Evolutionary conservation across 495 filamentous ascomycete genomes (phyloP), one percentile per base, ranked within the genome.

Genomic region (Ramalina peruviana): DNA sequence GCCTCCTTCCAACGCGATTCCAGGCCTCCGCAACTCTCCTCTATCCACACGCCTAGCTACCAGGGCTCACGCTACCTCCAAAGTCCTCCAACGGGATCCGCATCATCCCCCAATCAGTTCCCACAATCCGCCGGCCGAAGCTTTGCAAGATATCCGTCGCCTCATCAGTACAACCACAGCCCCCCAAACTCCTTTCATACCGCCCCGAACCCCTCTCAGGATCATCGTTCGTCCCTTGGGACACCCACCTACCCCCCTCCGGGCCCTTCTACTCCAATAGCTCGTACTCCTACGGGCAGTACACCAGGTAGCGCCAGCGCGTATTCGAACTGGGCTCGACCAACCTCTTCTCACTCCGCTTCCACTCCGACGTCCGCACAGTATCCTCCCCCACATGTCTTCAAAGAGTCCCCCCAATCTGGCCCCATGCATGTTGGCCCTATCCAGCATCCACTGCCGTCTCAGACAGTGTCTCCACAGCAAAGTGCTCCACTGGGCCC

Each of bases 401-500:
- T 60, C 26, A 66, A 62, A 58, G 68, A 72, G 48, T 71, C 65
- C 58, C 65, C 72, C 30, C 64, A 67, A 38, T 62, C 63, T 20
- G 54, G 61, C 19, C 50, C 21, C n/a, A 6, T 30, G 17, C 21
- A 21, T 15, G 27, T 25, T 26, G 42, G 42, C 15, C 20, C 27
- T 19, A 25, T 45, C 20, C 42, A 45, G 42, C 42, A 45, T 45
- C 20, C 45, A 33, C 30, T 33, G 30, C 30, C 30, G 12, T 33
- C 30, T 23, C 45, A 36, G 26, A n/a, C n/a, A 27, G 37, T 48
- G 33, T 48, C 45, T 37, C 45, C 45, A 26, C 60, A 74, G 20
- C 66, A 71, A 26, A 64, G 65, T 25, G 74, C 73, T 20, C 73
- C 72, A 19, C 58, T 74, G 36, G 72, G 70, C 7, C 73, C 71